A percentile compares a stretch with the other conserved stretches of the same genome.
Conservation (phyloP, 805 yeast genomes). For the Candida ulmi region DNA sequence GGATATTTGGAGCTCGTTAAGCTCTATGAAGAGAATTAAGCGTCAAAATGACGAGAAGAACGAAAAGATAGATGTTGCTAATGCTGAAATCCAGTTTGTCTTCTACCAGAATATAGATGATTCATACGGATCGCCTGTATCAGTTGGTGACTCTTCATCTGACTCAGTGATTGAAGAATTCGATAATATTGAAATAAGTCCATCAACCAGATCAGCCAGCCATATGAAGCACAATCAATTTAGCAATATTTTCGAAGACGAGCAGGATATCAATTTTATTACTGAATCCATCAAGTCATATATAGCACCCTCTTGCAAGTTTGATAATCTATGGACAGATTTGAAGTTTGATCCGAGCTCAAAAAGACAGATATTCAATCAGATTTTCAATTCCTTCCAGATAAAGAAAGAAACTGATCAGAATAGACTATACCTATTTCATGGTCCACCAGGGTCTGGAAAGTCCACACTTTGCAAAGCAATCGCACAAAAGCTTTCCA, state of each 20-base stretch:
- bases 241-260: constrained; percentile 7
- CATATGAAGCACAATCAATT: too few species aligned
- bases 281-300: constrained; percentile 11
- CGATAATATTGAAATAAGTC: too few species aligned
- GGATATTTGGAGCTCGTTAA: constrained; percentile 1
- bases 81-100: background rate
- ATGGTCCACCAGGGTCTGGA: constrained; percentile 46
- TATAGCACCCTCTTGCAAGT: constrained; percentile 24
- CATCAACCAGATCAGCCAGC: too few species aligned
- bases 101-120: constrained; percentile 2
- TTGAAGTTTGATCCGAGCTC: constrained; percentile 26
- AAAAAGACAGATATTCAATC: constrained; percentile 26
- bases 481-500: constrained; percentile 34
- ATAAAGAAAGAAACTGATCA: constrained; percentile 5
- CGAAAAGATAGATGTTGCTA: background rate
- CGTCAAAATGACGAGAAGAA: background rate
- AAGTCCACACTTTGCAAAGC: constrained; percentile 38
- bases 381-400: constrained; percentile 7
- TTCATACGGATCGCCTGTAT: too few species aligned
- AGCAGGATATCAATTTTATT: constrained; percentile 1
- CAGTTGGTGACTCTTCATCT: too few species aligned
- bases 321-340: constrained; percentile 31
- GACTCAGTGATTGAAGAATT: too few species aligned
- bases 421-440: constrained; percentile 23
- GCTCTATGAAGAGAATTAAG: background rate